Conservation (phyloP, 1,139 yeast genomes). For the Taphrina communis region DNA sequence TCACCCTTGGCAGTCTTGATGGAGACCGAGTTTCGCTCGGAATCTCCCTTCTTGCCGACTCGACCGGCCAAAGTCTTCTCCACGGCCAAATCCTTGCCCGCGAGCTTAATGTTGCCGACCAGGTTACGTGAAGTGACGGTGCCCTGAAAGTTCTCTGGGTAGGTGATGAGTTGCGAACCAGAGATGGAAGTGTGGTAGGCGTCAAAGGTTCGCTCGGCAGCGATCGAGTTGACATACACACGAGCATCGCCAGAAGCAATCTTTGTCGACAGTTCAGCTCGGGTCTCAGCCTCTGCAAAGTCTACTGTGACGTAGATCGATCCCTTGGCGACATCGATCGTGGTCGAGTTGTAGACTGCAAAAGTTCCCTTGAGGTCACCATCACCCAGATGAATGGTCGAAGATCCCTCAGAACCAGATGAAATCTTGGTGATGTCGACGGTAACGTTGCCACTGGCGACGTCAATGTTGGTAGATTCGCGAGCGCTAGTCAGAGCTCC, state of each 20-base stretch:
- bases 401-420: slow-evolving; percentile 28
- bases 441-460: slow-evolving; percentile 30
- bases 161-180: slow-evolving; percentile 33
- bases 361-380: slow-evolving; percentile 37
- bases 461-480: slow-evolving; percentile 31
- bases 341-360: slow-evolving; percentile 35
- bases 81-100: slow-evolving; percentile 32
- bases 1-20: slow-evolving; percentile 40
- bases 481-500: slow-evolving; percentile 29
- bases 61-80: slow-evolving; percentile 33
- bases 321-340: slow-evolving; percentile 39
- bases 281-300: slow-evolving; percentile 6
- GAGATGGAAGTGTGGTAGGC: slow-evolving; percentile 36
- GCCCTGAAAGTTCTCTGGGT: slow-evolving; percentile 36
- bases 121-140: slow-evolving; percentile 39
- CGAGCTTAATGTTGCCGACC: slow-evolving; percentile 35
- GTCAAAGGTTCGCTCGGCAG: slow-evolving; percentile 19
- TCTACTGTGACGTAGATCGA: slow-evolving; percentile 25
- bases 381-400: slow-evolving; percentile 26
- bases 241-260: slow-evolving; percentile 39
- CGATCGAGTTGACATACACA: slow-evolving; percentile 31
- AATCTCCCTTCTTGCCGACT: slow-evolving; percentile 38
- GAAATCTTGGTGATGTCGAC: slow-evolving; percentile 30
- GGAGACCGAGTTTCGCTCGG: slow-evolving; percentile 23
- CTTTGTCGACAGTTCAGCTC: slow-evolving; percentile 37